Conservation (phyloP, 2,329 filamentous ascomycete genomes). For the Myotisia sp. region DNA sequence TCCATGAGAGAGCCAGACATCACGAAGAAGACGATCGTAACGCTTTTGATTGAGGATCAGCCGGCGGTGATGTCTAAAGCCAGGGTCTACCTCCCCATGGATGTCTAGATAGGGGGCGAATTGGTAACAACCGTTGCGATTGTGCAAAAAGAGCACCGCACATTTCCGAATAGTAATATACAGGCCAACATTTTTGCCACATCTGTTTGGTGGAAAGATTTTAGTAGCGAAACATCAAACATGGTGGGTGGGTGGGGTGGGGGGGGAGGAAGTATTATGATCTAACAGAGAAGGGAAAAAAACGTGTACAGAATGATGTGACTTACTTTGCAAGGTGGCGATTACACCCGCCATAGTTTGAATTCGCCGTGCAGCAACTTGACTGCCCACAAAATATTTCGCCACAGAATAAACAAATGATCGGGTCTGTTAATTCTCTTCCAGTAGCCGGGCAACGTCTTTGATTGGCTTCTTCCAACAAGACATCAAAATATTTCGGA, state of each 20-base stretch:
- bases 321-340: constrained; percentile 75
- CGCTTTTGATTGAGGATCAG: constrained; percentile 85
- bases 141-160: constrained; percentile 74
- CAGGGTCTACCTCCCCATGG: constrained; percentile 90
- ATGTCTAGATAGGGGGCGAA: constrained; percentile 87
- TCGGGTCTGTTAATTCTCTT: constrained; percentile 80
- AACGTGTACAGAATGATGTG: neutral
- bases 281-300: neutral
- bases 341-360: constrained; percentile 67
- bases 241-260: no score
- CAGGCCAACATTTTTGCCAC: constrained; percentile 76
- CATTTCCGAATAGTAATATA: constrained; percentile 97
- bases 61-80: constrained; percentile 72
- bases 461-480: constrained; percentile 83
- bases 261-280: constrained; percentile 15
- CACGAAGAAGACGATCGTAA: constrained; percentile 76
- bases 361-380: constrained; percentile 64
- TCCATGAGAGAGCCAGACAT: constrained; percentile 72
- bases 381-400: constrained; percentile 95
- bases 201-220: constrained; percentile 38
- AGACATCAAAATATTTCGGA: constrained; percentile 76
- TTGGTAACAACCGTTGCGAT: constrained; percentile 66
- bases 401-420: constrained; percentile 85
- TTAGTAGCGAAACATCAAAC: constrained; percentile 3
- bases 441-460: constrained; percentile 75